These are phyloP conservation scores for Talaromyces thailandensis DNA, from an alignment of 495 filamentous ascomycete species.

Conservation along the genomic window DNA sequence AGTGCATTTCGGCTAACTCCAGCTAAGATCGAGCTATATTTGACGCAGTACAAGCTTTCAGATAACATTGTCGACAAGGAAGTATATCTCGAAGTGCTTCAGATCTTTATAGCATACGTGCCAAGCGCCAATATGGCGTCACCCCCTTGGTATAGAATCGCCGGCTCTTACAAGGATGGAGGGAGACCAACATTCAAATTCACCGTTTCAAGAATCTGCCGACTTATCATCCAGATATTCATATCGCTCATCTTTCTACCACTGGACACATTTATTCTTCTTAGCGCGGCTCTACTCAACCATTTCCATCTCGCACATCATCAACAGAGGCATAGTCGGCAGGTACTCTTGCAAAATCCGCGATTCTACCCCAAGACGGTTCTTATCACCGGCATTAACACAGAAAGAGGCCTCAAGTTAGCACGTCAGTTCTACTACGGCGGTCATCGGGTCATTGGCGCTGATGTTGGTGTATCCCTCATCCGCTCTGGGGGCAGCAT, in stretches of 20 bases:
- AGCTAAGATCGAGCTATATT: background rate
- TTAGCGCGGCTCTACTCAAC: slow-evolving; percentile 23
- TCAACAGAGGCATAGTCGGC: slow-evolving; percentile 12
- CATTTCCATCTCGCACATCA: slow-evolving; percentile 14
- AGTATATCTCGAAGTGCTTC: background rate
- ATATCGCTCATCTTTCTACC: slow-evolving; percentile 47
- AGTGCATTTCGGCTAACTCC: background rate
- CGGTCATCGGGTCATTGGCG: slow-evolving; percentile 65
- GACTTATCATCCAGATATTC: slow-evolving; percentile 27
- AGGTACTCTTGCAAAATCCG: slow-evolving; percentile 22
- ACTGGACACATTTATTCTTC: slow-evolving; percentile 39
- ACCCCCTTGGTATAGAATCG: background rate
- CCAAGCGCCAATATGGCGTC: background rate
- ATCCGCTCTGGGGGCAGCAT: slow-evolving; percentile 29
- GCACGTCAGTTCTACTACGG: slow-evolving; percentile 58
- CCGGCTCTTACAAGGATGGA: background rate
- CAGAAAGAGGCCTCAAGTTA: slow-evolving; percentile 55
- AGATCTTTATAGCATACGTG: background rate
- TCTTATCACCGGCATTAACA: slow-evolving; percentile 64
- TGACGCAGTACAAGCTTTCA: background rate
- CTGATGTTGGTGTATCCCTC: slow-evolving; percentile 52
- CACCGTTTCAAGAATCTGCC: background rate
- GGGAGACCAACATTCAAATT: background rate
- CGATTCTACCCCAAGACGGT: slow-evolving; percentile 48
- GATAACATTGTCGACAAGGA: background rate